These are phyloP conservation scores for Smallanthus sonchifolius DNA, from an alignment of 129 eudicot species.

Conservation along the genomic window DNA sequence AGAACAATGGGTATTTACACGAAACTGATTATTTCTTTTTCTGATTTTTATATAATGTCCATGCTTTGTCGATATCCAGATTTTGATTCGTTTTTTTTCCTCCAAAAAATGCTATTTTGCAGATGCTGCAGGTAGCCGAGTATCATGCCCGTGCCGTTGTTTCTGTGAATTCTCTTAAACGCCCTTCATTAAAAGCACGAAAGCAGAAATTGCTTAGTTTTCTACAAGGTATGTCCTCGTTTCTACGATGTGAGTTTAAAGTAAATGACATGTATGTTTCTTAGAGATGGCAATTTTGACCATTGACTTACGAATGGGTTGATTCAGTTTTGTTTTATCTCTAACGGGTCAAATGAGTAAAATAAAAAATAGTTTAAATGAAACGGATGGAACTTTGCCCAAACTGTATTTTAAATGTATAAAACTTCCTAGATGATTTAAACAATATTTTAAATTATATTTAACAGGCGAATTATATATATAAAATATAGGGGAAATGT, in stretches of 20 bases:
- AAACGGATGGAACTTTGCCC: background rate
- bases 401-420: background rate
- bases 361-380: background rate
- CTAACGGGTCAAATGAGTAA: background rate
- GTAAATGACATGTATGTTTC: background rate
- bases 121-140: constrained; percentile 96
- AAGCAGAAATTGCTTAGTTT: constrained; percentile 84
- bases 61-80: background rate
- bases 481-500: background rate
- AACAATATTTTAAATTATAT: background rate
- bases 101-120: constrained; percentile 13
- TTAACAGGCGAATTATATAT: background rate
- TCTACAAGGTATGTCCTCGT: constrained; percentile 55
- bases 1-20: constrained; percentile 77
- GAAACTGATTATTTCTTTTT: constrained; percentile 17
- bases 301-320: background rate
- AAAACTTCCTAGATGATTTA: background rate
- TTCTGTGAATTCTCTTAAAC: constrained; percentile 71
- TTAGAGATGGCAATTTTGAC: background rate
- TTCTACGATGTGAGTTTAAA: background rate
- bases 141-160: constrained; percentile 71
- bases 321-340: background rate
- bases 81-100: background rate
- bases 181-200: constrained; percentile 88
- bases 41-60: background rate